phyloP scores from a whole-genome alignment of 345 rosid genomes.

The Syzygium aqueum region DNA sequence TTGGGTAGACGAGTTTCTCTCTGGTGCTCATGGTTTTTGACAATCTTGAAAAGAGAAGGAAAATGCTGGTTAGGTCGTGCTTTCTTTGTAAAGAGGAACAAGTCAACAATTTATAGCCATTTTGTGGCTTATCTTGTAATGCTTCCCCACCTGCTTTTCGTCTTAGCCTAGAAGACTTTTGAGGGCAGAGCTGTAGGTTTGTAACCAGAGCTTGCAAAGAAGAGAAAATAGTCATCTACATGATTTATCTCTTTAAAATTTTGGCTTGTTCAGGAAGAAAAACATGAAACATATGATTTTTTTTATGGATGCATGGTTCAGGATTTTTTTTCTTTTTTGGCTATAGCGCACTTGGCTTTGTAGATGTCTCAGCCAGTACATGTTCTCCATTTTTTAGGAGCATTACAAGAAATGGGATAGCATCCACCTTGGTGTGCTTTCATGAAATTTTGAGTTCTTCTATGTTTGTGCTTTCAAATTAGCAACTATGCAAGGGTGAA shows the following conservation, averaged over 20 bases:
- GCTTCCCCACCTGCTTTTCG: not conserved
- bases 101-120: not conserved
- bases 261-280: not conserved
- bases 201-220: not conserved
- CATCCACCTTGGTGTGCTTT: not conserved
- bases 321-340: not conserved
- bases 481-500: not conserved
- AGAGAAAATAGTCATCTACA: not conserved
- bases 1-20: not conserved
- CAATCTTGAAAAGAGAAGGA: not conserved
- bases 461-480: not conserved
- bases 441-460: not conserved
- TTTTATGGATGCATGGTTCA: not conserved
- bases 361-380: not conserved
- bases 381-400: not conserved
- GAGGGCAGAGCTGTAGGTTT: not conserved
- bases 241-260: not conserved
- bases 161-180: not conserved
- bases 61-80: not conserved
- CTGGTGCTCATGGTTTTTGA: not conserved
- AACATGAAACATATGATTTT: not conserved
- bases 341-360: not conserved
- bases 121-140: not conserved
- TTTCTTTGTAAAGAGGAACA: not conserved
- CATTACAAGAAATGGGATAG: not conserved